These are phyloP conservation scores for Annona cherimola DNA, from an alignment of 164 flowering plant genomes.

Conservation along the genomic window DNA sequence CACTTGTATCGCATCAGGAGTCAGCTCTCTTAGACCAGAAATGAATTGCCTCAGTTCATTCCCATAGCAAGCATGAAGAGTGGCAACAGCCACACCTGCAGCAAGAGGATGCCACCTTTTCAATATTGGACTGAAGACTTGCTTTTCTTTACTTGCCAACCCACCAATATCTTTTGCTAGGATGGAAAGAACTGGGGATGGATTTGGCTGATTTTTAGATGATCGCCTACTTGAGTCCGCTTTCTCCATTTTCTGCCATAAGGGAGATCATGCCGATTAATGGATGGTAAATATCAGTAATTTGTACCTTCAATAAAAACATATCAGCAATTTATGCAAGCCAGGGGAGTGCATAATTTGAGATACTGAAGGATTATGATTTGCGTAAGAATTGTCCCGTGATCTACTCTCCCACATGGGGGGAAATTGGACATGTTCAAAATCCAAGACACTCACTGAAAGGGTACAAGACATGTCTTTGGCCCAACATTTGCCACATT, in stretches of 20 bases:
- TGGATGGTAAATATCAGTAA: background rate
- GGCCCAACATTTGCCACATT: background rate
- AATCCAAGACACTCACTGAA: background rate
- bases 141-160: slow-evolving; percentile 65
- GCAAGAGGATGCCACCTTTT: slow-evolving; percentile 88
- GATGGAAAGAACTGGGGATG: slow-evolving; percentile 50
- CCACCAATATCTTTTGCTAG: slow-evolving; percentile 73
- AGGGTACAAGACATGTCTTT: background rate
- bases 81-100: slow-evolving; percentile 85
- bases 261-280: slow-evolving; percentile 12
- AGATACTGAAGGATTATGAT: background rate
- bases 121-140: slow-evolving; percentile 64
- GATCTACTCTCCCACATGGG: too few relatives aligned
- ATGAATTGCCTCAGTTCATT: slow-evolving; percentile 71
- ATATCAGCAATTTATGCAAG: background rate
- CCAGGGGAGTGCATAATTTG: background rate
- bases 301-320: background rate
- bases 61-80: slow-evolving; percentile 85
- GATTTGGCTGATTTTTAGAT: slow-evolving; percentile 35
- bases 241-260: slow-evolving; percentile 65
- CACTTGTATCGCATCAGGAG: slow-evolving; percentile 83
- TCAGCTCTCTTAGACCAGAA: slow-evolving; percentile 56
- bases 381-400: background rate
- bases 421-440: background rate
- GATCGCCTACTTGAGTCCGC: slow-evolving; percentile 41